Evolutionary conservation across 441 rosid species (phyloP), one percentile per base, ranked within the genome.

Genomic region (Omphalea diandra): DNA sequence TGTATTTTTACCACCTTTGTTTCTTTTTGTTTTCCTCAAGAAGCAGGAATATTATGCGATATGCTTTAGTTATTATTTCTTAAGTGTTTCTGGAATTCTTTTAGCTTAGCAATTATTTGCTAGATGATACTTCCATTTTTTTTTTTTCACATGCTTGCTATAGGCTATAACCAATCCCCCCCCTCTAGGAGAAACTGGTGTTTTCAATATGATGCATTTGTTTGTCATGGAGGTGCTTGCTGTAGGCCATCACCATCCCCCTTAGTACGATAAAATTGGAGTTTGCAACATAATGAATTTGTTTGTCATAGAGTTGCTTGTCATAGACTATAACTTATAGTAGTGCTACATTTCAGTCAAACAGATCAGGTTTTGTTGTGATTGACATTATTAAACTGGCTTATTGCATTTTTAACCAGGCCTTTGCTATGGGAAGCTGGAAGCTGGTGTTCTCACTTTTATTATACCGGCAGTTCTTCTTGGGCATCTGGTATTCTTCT

Each of bases 391-490:
- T n/a, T 4, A 3, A 47, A 27, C 20, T 72, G 20, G 7, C 29
- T 50, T 55, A n/a, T 33, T 29, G n/a, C n/a, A n/a, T n/a, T n/a
- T n/a, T n/a, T n/a, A n/a, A n/a, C n/a, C n/a, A n/a, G n/a, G n/a
- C n/a, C n/a, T n/a, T n/a, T n/a, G 97, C 77, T 94, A 91, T 43
- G 97, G 98, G 54, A 94, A 94, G 82, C 83, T 94, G 79, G 98
- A 94, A 88, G 97, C 97, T 65, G 94, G 91, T 36, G 57, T 90
- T 73, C 93, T 91, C 31, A 91, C 98, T 12, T 88, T 94, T 76
- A 81, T 91, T 56, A 90, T 94, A 83, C 97, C 98, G 1, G 75
- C 87, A 11, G 80, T 87, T 73, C 94, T 94, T 81, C 97, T 94
- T n/a, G 96, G 96, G 0, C 97, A 94, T 79, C 78, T 94, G 98